A percentile compares a stretch with the other conserved stretches of the same genome.
Conservation (phyloP, 78 protist species). For the Isochrysis galbana region DNA sequence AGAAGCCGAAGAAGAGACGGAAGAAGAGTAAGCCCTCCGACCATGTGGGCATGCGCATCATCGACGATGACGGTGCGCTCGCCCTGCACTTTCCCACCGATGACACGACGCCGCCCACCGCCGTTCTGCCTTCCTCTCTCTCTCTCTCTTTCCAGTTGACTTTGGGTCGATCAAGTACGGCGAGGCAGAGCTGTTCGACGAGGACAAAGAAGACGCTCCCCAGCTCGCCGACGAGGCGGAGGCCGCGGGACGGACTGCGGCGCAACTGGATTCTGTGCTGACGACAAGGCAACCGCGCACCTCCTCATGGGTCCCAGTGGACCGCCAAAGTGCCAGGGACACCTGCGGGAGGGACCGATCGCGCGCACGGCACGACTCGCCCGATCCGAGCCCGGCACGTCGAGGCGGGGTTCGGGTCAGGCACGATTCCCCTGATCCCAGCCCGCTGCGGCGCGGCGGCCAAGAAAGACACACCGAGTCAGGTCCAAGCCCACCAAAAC, state of each 20-base stretch:
- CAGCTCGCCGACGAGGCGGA: background rate
- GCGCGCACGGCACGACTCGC: background rate
- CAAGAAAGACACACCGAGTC: too few species aligned
- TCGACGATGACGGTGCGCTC: background rate
- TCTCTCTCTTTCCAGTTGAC: background rate
- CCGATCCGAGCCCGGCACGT: background rate
- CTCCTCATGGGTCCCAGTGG: too few species aligned
- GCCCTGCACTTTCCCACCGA: background rate
- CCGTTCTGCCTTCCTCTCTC: background rate
- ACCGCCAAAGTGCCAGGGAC: too few species aligned
- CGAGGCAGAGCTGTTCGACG: background rate
- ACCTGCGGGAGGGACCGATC: too few species aligned
- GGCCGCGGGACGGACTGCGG: background rate
- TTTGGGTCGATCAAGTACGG: background rate
- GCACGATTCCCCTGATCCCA: background rate
- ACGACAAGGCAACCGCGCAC: background rate
- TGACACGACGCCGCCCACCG: too few species aligned
- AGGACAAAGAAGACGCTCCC: background rate
- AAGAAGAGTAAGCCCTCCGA: background rate
- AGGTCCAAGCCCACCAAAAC: too few species aligned
- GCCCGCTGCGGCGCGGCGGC: too few species aligned
- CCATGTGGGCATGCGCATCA: background rate
- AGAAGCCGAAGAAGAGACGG: background rate
- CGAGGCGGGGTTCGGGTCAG: background rate
- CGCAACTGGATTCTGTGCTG: background rate